phyloP scores from a whole-genome alignment of 768 basidiomycete genomes.

The Rhodosporidiobolus odoratus region DNA sequence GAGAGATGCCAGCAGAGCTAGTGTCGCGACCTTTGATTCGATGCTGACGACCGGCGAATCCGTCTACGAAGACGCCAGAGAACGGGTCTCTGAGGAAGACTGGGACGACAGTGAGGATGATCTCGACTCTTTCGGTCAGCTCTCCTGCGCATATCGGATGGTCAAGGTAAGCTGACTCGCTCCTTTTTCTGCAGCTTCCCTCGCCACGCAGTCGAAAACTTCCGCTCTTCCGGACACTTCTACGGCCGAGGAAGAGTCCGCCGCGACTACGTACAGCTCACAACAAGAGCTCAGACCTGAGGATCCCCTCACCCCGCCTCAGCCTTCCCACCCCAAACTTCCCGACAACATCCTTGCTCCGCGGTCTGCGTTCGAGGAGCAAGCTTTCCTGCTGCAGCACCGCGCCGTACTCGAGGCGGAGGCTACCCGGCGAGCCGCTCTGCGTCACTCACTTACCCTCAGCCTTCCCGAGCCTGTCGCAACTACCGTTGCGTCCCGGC shows the following conservation, averaged over 20 bases:
- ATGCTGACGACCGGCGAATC: conserved; percentile 11
- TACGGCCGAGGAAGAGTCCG: conserved; percentile 7
- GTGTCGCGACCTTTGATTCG: background rate
- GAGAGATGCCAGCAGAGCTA: conserved; percentile 1
- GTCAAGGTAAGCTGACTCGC: background rate
- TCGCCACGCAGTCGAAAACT: background rate
- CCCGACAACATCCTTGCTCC: background rate
- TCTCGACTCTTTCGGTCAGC: background rate
- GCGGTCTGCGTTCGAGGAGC: conserved; percentile 11
- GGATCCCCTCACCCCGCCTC: background rate
- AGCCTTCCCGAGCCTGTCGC: background rate
- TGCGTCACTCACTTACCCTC: background rate
- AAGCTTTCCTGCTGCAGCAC: background rate
- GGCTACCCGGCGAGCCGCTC: background rate
- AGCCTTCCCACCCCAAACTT: background rate
- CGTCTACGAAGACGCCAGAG: conserved; percentile 5
- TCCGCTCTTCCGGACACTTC: conserved; percentile 9
- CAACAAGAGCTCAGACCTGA: background rate
- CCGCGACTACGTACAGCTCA: background rate
- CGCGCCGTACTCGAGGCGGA: background rate
- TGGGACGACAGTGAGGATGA: background rate
- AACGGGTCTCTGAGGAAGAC: background rate
- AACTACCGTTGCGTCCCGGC: background rate
- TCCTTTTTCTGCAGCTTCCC: background rate
- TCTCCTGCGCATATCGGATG: background rate